Base-by-base conservation (phyloP, 2,329 filamentous ascomycete genomes). In the Sclerotinia nivalis region DNA sequence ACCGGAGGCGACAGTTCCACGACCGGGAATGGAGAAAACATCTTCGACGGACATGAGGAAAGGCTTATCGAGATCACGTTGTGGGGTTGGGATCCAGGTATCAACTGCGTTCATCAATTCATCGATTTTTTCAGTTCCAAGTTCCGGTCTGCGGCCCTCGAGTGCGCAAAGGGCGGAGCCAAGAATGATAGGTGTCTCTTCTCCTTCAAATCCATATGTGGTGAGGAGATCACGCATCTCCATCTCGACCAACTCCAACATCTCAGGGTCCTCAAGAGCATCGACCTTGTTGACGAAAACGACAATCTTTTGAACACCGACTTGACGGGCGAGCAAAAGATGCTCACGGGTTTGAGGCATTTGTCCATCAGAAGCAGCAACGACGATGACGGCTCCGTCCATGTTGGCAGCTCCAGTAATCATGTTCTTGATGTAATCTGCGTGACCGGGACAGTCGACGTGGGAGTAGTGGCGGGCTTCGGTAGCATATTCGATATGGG, bases 351-450 rank as follows among this genome's bases (percentile, higher is more conserved):
- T 99, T 88, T 99, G 96, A 79, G 96, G 96, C 96, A 99, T 99
- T 86, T 99, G 96, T 81, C 96, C 96, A 81, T 99, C 96, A 50
- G 93, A 97, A 76, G 96, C 96, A 77, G 96, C 96, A 78, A 99
- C 96, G 76, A 99, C 96, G 79, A 99, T 97, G 81, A 99, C 95
- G 79, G 96, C 95, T 79, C 96, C 96, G 79, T 99, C 96, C 96
- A 99, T 99, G 87, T 93, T 97, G 79, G 96, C 95, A 73, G 96
- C 94, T 89, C 96, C 96, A 76, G 96, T 99, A 83, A 99, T 99
- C 96, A 99, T 99, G 91, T 99, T 99, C 89, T 99, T 99, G 87
- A 99, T 98, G 88, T 99, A 99, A 93, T 99, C 96, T 84, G 96
- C 96, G 91, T 99, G 96, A 84, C 96, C 96, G 71, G 96, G 96